Base-by-base conservation (phyloP, 768 basidiomycete genomes). In the Russula vinacea region DNA sequence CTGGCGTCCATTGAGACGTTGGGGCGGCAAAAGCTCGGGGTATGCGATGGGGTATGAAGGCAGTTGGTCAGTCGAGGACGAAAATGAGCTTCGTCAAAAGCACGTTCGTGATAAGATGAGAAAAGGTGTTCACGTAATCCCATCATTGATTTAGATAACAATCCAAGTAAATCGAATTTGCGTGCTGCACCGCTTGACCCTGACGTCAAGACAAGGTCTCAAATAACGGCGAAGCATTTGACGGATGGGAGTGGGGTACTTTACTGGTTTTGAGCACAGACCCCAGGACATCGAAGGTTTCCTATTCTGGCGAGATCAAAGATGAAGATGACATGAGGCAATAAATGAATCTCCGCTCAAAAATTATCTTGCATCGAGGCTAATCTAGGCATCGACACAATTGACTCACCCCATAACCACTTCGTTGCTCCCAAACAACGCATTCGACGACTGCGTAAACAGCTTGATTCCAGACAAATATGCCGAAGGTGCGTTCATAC, bases 1-100 rank as follows among this genome's bases (percentile, higher is more conserved):
- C 67, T 75, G 72, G 70, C 58, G 74, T 45, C 72, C 74, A 3
- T 42, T 64, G 53, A 62, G 56, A 33, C 69, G 68, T 42, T 68
- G 71, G 70, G 72, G 72, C 7, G 72, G 72, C 26, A 73, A 71
- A 66, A 68, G 65, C 47, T 40, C 56, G 19, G 75, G 74, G 2
- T 76, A 76, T 59, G 74, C 72, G 13, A 65, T 72, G 66, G 74
- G 75, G 13, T 75, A 71, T 61, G 57, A 66, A 5, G 71, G 71
- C 17, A 76, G 75, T 57, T 65, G 71, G 65, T 67, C 73, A 19
- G 52, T 45, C 44, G 56, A 57, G 8, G 61, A 60, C n/a, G 69
- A 70, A 17, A 59, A 65, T 37, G 56, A 62, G 6, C 59, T 60
- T 11, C 56, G 68, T 10, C 16, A 55, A 39, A 55, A 1, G n/a